A percentile compares a stretch with the other conserved stretches of the same genome.
These are phyloP conservation scores for Cyberlindnera subsufficiens DNA, from an alignment of 805 yeast species.

Conservation along the genomic window DNA sequence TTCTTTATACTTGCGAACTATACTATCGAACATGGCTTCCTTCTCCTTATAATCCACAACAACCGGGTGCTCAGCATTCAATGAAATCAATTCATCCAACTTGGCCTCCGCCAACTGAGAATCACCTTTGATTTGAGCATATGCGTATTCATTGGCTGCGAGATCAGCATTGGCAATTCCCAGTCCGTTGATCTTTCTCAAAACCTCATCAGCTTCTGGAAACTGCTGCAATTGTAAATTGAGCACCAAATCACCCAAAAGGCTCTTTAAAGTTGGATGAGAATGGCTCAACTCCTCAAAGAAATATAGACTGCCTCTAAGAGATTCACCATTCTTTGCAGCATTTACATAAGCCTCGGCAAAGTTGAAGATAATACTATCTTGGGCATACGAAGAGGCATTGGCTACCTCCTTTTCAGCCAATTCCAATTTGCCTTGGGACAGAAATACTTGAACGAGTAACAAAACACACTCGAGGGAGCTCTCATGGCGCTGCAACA, in stretches of 20 bases:
- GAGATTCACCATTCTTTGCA: slow-evolving; percentile 32
- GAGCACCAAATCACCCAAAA: slow-evolving; percentile 62
- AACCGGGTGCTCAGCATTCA: slow-evolving; percentile 53
- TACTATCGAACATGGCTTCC: slow-evolving; percentile 57
- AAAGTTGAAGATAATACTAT: slow-evolving; percentile 69
- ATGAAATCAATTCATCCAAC: slow-evolving; percentile 37
- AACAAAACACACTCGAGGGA: slow-evolving; percentile 36
- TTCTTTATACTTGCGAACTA: slow-evolving; percentile 52
- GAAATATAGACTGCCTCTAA: slow-evolving; percentile 49
- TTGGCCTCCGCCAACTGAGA: slow-evolving; percentile 29
- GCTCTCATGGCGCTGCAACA: slow-evolving; percentile 32
- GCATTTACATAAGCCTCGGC: slow-evolving; percentile 69
- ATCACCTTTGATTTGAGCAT: slow-evolving; percentile 49
- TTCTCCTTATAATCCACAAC: slow-evolving; percentile 57
- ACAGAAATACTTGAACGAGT: slow-evolving; percentile 34
- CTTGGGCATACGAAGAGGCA: slow-evolving; percentile 51
- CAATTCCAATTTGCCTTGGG: slow-evolving; percentile 36
- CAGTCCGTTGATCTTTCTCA: slow-evolving; percentile 30
- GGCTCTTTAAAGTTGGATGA: slow-evolving; percentile 40
- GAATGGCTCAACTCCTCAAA: slow-evolving; percentile 77
- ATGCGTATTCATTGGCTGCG: slow-evolving; percentile 61
- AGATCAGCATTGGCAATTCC: slow-evolving; percentile 42
- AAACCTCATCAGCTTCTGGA: slow-evolving; percentile 74
- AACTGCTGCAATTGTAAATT: slow-evolving; percentile 74
- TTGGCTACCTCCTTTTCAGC: slow-evolving; percentile 40